Evolutionary conservation across 2,329 filamentous ascomycete species (phyloP).

Genomic region (Sclerotinia sclerotiorum): DNA sequence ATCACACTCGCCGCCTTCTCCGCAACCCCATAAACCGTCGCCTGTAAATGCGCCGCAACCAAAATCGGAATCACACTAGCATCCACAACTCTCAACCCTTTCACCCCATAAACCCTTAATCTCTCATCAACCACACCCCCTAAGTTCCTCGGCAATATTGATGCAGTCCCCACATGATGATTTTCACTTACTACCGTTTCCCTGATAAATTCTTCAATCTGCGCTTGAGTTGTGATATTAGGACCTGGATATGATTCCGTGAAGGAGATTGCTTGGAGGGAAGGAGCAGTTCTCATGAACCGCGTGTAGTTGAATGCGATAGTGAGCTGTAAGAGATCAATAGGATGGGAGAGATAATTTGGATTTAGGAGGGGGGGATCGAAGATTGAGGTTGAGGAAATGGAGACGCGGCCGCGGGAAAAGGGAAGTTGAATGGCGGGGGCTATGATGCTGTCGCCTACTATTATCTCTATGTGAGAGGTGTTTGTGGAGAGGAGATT

Average conservation of each 20-base stretch:
- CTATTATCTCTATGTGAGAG: constrained; percentile 14
- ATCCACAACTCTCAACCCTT: constrained; percentile 36
- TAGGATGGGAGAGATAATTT: constrained; percentile 45
- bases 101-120: constrained; percentile 36
- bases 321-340: constrained; percentile 38
- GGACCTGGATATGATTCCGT: constrained; percentile 3
- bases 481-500: constrained; percentile 2
- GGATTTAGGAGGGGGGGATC: constrained; percentile 45
- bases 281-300: constrained; percentile 1
- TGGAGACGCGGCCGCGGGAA: constrained; percentile 56
- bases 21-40: constrained; percentile 35
- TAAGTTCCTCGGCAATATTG: constrained; percentile 16
- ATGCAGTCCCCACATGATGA: constrained; percentile 24
- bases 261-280: not conserved
- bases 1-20: constrained; percentile 29
- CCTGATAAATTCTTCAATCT: constrained; percentile 10
- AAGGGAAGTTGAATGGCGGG: constrained; percentile 47
- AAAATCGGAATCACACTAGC: constrained; percentile 35
- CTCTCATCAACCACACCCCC: constrained; percentile 35
- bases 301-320: constrained; percentile 23
- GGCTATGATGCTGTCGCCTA: constrained; percentile 4
- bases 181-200: not conserved
- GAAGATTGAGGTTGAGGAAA: constrained; percentile 42
- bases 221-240: not conserved
- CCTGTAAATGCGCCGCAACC: constrained; percentile 32